Conservation (phyloP, 2,329 filamentous ascomycete genomes). For the Raffaelea deltoideospora region DNA sequence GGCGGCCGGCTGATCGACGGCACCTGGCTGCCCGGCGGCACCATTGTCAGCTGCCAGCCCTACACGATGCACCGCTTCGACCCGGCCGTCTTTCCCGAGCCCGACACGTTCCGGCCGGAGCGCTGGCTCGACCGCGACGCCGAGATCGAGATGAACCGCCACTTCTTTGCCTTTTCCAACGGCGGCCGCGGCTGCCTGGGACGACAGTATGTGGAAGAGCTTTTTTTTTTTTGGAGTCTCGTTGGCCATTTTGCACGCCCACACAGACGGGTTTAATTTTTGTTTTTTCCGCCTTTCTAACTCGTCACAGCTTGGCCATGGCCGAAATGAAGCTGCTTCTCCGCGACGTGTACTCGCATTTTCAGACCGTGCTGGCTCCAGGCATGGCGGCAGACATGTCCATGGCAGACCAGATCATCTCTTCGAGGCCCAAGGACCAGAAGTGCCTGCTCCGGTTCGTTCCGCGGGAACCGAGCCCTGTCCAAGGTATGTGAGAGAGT, state of each 20-base stretch:
- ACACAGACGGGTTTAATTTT: no score
- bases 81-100: slow-evolving; percentile 17
- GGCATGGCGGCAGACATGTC: slow-evolving; percentile 42
- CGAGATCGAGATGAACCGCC: slow-evolving; percentile 50
- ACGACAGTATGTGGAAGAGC: slow-evolving; percentile 39
- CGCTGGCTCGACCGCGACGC: slow-evolving; percentile 65
- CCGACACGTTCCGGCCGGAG: slow-evolving; percentile 63
- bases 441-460: slow-evolving; percentile 37
- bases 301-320: slow-evolving; percentile 46
- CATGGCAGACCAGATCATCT: slow-evolving; percentile 54
- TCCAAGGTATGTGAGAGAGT: slow-evolving; percentile 12
- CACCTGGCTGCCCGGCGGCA: slow-evolving; percentile 10
- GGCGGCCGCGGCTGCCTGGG: slow-evolving; percentile 51
- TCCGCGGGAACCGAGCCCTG: no score
- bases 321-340: slow-evolving; percentile 53
- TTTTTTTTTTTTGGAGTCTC: no score
- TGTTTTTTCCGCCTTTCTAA: no score
- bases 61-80: slow-evolving; percentile 16
- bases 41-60: slow-evolving; percentile 11
- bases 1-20: slow-evolving; percentile 15
- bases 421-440: slow-evolving; percentile 43
- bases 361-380: slow-evolving; percentile 35
- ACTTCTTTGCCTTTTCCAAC: slow-evolving; percentile 50
- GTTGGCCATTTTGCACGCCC: no score
- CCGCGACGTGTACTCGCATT: slow-evolving; percentile 43